Evolutionary conservation across 768 basidiomycete species (phyloP).

Genomic region (Panaeolus papilionaceus): DNA sequence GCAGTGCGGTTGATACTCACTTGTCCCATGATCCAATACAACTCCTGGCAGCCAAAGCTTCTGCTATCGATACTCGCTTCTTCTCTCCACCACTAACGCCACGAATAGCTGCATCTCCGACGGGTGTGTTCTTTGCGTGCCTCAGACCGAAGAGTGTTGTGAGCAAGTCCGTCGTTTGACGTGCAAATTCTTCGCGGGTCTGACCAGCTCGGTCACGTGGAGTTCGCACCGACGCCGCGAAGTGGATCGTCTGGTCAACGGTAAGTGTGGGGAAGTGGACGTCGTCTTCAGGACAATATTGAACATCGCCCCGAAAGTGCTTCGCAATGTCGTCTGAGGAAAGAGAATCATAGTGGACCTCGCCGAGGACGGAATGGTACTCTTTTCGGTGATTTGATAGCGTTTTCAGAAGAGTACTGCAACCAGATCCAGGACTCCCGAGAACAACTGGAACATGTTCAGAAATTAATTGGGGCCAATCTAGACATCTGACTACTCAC

Average conservation of each 20-base stretch:
- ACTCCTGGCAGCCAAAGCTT: constrained; percentile 63
- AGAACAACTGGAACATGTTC: constrained; percentile 60
- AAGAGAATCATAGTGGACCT: constrained; percentile 80
- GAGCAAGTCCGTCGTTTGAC: constrained; percentile 58
- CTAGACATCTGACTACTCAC: constrained; percentile 46
- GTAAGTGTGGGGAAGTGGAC: constrained; percentile 86
- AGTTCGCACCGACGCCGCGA: constrained; percentile 71
- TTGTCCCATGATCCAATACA: constrained; percentile 73
- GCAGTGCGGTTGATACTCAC: constrained; percentile 35
- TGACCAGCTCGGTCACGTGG: constrained; percentile 58
- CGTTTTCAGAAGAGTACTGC: constrained; percentile 82
- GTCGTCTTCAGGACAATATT: constrained; percentile 86
- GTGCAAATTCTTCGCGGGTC: constrained; percentile 49
- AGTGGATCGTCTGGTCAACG: constrained; percentile 75
- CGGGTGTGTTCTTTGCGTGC: constrained; percentile 72
- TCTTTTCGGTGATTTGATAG: constrained; percentile 78
- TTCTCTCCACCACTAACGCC: constrained; percentile 82
- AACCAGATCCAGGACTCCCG: constrained; percentile 86
- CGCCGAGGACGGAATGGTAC: constrained; percentile 71
- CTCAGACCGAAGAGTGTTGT: constrained; percentile 77
- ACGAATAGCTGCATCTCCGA: constrained; percentile 79
- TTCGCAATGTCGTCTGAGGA: constrained; percentile 65
- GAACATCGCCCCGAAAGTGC: constrained; percentile 79
- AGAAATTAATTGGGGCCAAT: neutral
- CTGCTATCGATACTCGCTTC: constrained; percentile 77